Evolutionary conservation across 1,139 yeast species (phyloP), one percentile per base, ranked within the genome.

Genomic region (Taiozyma sp.): DNA sequence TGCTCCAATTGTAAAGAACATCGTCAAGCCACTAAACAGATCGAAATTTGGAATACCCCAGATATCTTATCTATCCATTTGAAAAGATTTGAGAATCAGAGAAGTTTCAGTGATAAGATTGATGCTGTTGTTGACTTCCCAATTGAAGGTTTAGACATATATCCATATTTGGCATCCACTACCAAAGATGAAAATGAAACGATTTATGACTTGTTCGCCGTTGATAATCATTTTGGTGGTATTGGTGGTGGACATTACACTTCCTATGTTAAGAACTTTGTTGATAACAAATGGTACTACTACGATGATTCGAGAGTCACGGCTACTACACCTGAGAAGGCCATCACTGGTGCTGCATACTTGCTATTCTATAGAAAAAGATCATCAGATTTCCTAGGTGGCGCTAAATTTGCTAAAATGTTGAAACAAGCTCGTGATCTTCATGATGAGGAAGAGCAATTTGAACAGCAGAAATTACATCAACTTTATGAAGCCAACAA

Each of bases 191-290:
- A 70, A 7, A 70, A 70, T 9, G 53, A 69, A 19, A 44, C 62
- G 9, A 67, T 89, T 0, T 93, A 93, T 67, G 99, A 93, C 65
- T 73, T 93, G 59, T 78, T 89, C 62, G 98, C 96, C 0, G 97
- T 93, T 28, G 98, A 92, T 66, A 92, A 92, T 66, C 99, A 93
- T 66, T 92, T 78, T 65, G 99, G 99, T 51, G 97, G 98, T 0
- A 74, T 93, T 34, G 98, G 98, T 1, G 99, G 99, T 8, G 99
- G 99, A 4, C 99, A 93, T 70, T 93, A 93, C 66, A 93, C 99
- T 1, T 90, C 98, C 0, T 85, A 83, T 60, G 97, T 81, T 1
- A 86, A 85, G 66, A 92, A 92, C 64, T 85, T 83, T 67, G 74
- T 82, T 47, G 96, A 89, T 62, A 71, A 73, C 32, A 75, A 83